Conservation (phyloP, 2,329 filamentous ascomycete species). For the Aspergillus sp. region DNA sequence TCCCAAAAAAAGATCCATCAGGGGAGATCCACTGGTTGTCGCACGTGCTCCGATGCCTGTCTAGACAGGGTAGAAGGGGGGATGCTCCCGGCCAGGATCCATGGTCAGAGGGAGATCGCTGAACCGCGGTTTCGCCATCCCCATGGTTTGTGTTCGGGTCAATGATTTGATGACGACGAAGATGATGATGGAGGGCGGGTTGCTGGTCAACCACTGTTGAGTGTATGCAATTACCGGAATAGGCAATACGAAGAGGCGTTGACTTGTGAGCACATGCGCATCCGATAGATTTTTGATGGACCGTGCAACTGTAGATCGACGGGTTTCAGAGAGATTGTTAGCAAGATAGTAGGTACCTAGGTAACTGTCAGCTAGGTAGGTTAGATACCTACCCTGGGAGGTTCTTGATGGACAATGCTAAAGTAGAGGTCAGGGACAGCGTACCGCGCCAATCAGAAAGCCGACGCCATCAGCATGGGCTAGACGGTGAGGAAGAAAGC, state of each 20-base stretch:
- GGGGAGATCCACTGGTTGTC: slow-evolving; percentile 9
- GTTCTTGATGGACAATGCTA: too few relatives aligned
- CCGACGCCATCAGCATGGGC: too few relatives aligned
- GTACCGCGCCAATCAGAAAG: not conserved
- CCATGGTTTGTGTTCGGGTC: too few relatives aligned
- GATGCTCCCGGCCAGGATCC: not conserved
- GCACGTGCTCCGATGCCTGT: slow-evolving; percentile 16
- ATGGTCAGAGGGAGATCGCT: not conserved
- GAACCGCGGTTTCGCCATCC: too few relatives aligned
- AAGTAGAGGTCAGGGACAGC: not conserved
- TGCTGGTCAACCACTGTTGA: not conserved
- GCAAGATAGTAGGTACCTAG: too few relatives aligned
- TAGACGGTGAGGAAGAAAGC: too few relatives aligned
- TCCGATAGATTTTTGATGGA: slow-evolving; percentile 5
- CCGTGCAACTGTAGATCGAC: too few relatives aligned
- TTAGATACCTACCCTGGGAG: too few relatives aligned
- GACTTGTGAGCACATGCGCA: slow-evolving; percentile 16
- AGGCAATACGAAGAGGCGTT: not conserved
- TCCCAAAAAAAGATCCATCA: not conserved
- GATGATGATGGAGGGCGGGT: not conserved
- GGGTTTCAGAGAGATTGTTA: too few relatives aligned
- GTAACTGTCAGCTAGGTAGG: too few relatives aligned
- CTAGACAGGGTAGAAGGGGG: slow-evolving; percentile 2
- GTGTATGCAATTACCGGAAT: not conserved
- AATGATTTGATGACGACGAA: too few relatives aligned